Percentiles rank a stretch among this genome's conserved stretches.
phyloP scores from a whole-genome alignment of 139 green algal genomes.

The Haematococcus sp. region DNA sequence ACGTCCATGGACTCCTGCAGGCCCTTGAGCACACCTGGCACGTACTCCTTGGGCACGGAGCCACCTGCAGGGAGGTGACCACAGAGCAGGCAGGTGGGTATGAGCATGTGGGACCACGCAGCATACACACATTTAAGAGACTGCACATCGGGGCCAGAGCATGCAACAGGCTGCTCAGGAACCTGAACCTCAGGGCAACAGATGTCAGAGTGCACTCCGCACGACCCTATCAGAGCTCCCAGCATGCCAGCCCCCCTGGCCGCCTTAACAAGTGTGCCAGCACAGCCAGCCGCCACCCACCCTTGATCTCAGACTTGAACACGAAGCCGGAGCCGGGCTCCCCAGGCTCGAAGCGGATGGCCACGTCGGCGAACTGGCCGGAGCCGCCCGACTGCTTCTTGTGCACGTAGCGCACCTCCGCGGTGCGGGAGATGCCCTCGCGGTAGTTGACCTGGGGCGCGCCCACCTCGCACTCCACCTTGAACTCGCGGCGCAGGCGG shows the following conservation, averaged over 20 bases:
- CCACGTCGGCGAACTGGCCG: constrained; percentile 96
- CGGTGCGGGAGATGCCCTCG: constrained; percentile 77
- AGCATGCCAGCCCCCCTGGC: too few species aligned
- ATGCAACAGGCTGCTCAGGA: too few species aligned
- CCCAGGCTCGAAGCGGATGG: constrained; percentile 92
- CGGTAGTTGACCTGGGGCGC: constrained; percentile 98
- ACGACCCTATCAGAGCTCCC: too few species aligned
- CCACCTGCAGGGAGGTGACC: constrained; percentile 38
- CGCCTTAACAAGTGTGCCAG: too few species aligned
- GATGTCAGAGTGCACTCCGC: too few species aligned
- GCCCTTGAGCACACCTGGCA: constrained; percentile 93
- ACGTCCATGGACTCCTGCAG: constrained; percentile 93
- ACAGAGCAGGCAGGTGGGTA: neutral
- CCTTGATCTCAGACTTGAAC: constrained; percentile 97
- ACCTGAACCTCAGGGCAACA: too few species aligned
- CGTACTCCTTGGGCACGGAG: constrained; percentile 97
- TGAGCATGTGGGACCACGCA: too few species aligned
- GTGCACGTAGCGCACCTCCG: constrained; percentile 86
- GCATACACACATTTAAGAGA: neutral
- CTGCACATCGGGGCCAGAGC: neutral
- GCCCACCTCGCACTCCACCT: constrained; percentile 91
- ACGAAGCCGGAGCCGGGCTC: constrained; percentile 93
- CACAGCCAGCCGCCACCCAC: too few species aligned
- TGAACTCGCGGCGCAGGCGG: constrained; percentile 95
- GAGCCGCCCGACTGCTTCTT: constrained; percentile 98